A percentile compares a stretch with the other conserved stretches of the same genome.
These are phyloP conservation scores for Trichosporon sp. DNA, from an alignment of 1,284 basidiomycete genomes.

Conservation along the genomic window DNA sequence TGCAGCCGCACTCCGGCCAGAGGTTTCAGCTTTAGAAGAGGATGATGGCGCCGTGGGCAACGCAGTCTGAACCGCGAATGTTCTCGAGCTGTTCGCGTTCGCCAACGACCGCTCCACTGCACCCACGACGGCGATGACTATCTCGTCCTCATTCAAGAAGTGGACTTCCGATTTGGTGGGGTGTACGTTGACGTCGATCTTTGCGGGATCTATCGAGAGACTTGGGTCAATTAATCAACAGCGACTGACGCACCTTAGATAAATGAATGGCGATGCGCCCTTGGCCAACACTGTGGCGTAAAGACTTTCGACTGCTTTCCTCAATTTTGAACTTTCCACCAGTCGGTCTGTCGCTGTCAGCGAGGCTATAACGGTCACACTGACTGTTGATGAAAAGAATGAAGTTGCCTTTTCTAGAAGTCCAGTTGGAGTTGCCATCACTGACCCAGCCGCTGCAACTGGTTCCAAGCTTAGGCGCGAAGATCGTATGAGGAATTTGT, in stretches of 20 bases:
- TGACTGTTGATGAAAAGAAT: conserved; percentile 95
- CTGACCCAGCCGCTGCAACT: conserved; percentile 70
- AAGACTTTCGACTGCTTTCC: conserved; percentile 77
- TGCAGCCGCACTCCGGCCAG: conserved; percentile 25
- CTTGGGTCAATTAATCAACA: conserved; percentile 45
- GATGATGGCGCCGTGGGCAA: conserved; percentile 22
- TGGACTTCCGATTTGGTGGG: conserved; percentile 97
- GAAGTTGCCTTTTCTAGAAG: conserved; percentile 61
- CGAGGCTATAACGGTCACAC: conserved; percentile 35
- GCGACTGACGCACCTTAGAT: conserved; percentile 66
- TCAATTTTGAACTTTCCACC: conserved; percentile 83
- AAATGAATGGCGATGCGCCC: conserved; percentile 83
- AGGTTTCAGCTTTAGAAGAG: not conserved
- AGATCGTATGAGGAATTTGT: conserved; percentile 50
- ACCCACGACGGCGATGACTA: conserved; percentile 74
- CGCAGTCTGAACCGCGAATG: conserved; percentile 70
- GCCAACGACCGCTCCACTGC: conserved; percentile 63
- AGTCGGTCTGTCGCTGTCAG: conserved; percentile 68
- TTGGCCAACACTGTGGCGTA: conserved; percentile 87
- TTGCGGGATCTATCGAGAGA: conserved; percentile 73
- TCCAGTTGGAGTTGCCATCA: conserved; percentile 81
- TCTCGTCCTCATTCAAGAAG: conserved; percentile 86
- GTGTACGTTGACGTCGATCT: conserved; percentile 96
- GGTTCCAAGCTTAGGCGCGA: conserved; percentile 50
- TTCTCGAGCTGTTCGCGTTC: conserved; percentile 60